These are phyloP conservation scores for Vickermania ingenoplastis DNA, from an alignment of 208 protist species.

Conservation along the genomic window DNA sequence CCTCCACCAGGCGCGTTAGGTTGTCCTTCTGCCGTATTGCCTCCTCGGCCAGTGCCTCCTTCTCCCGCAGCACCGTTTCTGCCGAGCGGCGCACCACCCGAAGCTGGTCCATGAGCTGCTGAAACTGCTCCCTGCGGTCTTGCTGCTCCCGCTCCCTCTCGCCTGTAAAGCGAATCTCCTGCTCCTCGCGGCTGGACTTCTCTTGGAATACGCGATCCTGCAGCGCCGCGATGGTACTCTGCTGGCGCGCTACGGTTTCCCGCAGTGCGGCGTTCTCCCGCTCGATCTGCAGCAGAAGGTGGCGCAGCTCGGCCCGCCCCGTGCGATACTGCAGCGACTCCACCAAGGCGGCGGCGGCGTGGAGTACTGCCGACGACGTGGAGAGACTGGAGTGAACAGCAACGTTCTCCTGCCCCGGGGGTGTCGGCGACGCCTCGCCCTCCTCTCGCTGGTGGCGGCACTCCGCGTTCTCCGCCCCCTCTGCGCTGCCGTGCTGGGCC, in stretches of 20 bases:
- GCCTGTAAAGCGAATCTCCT: slow-evolving; percentile 31
- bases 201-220: slow-evolving; percentile 56
- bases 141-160: slow-evolving; percentile 30
- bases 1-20: slow-evolving; percentile 59
- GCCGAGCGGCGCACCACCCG: slow-evolving; percentile 59
- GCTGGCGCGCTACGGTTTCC: slow-evolving; percentile 37
- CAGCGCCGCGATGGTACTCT: slow-evolving; percentile 38
- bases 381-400: not conserved
- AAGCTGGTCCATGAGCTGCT: slow-evolving; percentile 72
- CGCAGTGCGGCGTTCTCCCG: slow-evolving; percentile 59
- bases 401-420: slow-evolving; percentile 8
- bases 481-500: too few species aligned
- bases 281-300: slow-evolving; percentile 61
- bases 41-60: slow-evolving; percentile 44
- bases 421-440: too few species aligned
- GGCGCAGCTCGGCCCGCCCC: slow-evolving; percentile 40
- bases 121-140: slow-evolving; percentile 56
- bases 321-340: slow-evolving; percentile 4
- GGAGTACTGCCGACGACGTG: too few species aligned
- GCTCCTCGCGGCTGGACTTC: slow-evolving; percentile 17
- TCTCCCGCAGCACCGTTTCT: slow-evolving; percentile 68
- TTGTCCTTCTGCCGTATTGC: slow-evolving; percentile 52
- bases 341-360: not conserved
- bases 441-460: too few species aligned
- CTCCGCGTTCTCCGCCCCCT: too few species aligned